Base-by-base conservation (phyloP, 2,329 filamentous ascomycete species). In the Penicillium sp. region DNA sequence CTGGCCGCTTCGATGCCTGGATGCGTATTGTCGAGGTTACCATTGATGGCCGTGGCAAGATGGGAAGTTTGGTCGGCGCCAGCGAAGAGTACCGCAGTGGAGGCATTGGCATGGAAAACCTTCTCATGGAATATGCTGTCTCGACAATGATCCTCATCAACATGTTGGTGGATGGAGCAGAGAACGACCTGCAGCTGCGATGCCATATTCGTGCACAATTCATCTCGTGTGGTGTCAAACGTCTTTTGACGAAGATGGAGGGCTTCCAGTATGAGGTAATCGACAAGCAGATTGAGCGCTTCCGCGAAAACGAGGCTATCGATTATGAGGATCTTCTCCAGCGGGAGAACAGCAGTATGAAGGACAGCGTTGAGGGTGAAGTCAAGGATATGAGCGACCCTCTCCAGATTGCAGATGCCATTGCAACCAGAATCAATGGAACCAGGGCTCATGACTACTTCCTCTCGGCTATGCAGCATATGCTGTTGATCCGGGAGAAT, bases 1-100 rank as follows among this genome's bases (percentile, higher is more conserved):
- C 95, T 74, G 93, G 94, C 36, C 85, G 94, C 1, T 99, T 99
- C 67, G 94, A 99, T 73, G 87, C 92, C 34, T 99, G 94, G 94
- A 96, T 99, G 90, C 90, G 94, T 54, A 88, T 96, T 54, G 93
- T 97, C 39, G 94, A 97, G 74, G 93, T 97, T 63, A 97, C 93
- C 1, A 86, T 96, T 59, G 94, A 97, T 73, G 94, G 94, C 36
- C 88, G 94, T 67, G 94, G 94, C 65, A 99, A 97, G 81, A 96
- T 99, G 91, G 94, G 94, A 65, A 96, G 92, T 76, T 79, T 97
- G 64, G 94, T 99, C 26, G 94, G 94, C 60, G 94, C 94, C 29
- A 96, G 91, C 67, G 94, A 97, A 66, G 94, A 99, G 76, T 87
- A 96, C 53, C 88, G 94, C 63, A 96, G 89, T 65, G 94, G 94